Evolutionary conservation across 2,329 filamentous ascomycete species (phyloP), one percentile per base, ranked within the genome.

Genomic region (Colletotrichum sp.): DNA sequence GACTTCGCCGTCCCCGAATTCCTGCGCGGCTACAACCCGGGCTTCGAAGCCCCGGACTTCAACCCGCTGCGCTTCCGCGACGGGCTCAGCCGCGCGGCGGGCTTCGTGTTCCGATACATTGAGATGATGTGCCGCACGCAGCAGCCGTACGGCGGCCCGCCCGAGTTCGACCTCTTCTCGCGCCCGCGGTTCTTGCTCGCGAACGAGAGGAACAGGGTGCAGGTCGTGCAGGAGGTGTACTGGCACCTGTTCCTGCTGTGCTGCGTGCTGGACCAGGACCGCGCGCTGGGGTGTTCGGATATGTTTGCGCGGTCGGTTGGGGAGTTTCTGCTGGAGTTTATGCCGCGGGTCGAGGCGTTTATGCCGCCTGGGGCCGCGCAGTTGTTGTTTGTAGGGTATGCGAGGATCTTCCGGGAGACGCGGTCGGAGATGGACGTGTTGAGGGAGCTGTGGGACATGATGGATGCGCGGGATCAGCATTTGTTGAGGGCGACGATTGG

Each of bases 281-380:
- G 66, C 16, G 80, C 79, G 5, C 70, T 84, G 3, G 82, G 82
- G 8, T 84, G 81, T 62, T 81, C 81, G 18, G 73, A 79, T 4
- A 64, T 36, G 30, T 76, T 84, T 24, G 79, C 82, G 5, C 55
- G 70, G 9, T 73, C 76, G 18, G 72, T 84, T 24, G 77, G 80
- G 10, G 67, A 73, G 34, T 82, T 83, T 36, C 75, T 83, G 21
- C 66, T 80, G 59, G 63, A 60, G 28, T 69, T 83, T 15, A 78
- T 81, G 26, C 77, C 76, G 15, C 8, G 74, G n/a, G 76, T 69
- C 5, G 69, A 77, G 70, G 57, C 66, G 2, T 70, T 70, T 16
- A 36, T 77, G 52, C 68, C 70, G 5, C 76, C 70, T 1, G 62
- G 39, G 6, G 69, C 69, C 9, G 67, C 60, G 21, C 74, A 75